Base-by-base conservation (phyloP, 2,329 filamentous ascomycete genomes). In the Rhynchosporium agropyri region DNA sequence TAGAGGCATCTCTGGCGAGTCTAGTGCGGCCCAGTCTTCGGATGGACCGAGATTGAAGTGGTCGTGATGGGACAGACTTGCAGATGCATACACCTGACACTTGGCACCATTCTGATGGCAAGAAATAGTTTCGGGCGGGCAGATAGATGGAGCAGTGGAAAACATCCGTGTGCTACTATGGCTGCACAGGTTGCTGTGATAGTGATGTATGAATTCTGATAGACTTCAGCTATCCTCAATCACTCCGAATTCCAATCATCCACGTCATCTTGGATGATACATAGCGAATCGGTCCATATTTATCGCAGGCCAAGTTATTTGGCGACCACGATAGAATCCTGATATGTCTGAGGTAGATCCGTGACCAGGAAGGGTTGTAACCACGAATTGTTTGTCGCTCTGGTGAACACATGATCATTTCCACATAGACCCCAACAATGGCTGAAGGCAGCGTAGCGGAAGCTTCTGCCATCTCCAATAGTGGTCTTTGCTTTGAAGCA, bases 161-260 rank as follows among this genome's bases (percentile, higher is more conserved):
- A 49, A 49, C 26, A 49, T 49, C 10, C 26, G 20, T 12, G n/a
- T 10, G 29, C 20, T 12, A 10, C 46, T 49, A 26, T 49, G 46
- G 46, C 46, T 29, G 46, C 46, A 49, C 46, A 49, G 26, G 46
- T 49, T 26, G 46, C 46, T 49, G 46, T 26, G 3, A 29, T 29
- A 29, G 20, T 49, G 46, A 49, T 49, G 26, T 49, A 49, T 29
- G 46, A 29, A 26, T 49, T 49, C 29, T 49, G 46, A 31, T 50
- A 50, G 9, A 31, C 15, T 9, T 50, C 28, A 4, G 10, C 28
- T 28, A 50, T 46, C 15, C 20, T 46, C n/a, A 15, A 46, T 13
- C 13, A 3, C 43, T 46, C 43, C 4, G 13, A 6, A n/a, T 46
- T n/a, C 43, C 43, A 46, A 20, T 46, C 43, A 7, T 46, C n/a